Base-by-base conservation (phyloP, 768 basidiomycete genomes). In the Leccinum ochraceum region DNA sequence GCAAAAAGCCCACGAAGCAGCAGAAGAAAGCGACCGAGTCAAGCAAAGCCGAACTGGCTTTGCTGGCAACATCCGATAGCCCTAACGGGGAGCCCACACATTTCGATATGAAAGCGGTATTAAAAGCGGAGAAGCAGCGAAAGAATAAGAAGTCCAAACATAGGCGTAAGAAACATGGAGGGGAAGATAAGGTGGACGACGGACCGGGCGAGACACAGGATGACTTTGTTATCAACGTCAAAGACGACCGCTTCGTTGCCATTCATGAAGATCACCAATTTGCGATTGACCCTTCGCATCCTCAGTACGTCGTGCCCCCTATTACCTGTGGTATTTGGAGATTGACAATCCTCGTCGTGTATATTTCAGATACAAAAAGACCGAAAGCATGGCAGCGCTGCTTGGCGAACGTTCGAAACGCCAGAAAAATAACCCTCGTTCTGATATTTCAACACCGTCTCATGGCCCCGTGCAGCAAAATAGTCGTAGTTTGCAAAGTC, bases 271-370 rank as follows among this genome's bases (percentile, higher is more conserved):
- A 98, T 69, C 87, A 92, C 67, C 84, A 88, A 34, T 98, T 92
- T 65, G 95, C 96, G 0, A 95, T 99, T 65, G 97, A 99, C 74
- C 96, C 97, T 20, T 91, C 86, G 56, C 92, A 98, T 76, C 94
- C 96, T 71, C 92, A 88, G 96, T 97, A 70, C 64, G 94, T 81
- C 17, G 0, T 24, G 32, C 7, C 59, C 42, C 36, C 32, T 51
- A 22, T 20, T 4, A 2, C 10, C 13, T 48, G 20, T 11, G 9
- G 9, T 14, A 24, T 36, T 32, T 52, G 37, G 22, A 14, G 10
- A n/a, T 17, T 37, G 6, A 66, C 24, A 28, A 28, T 34, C 22
- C 24, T 13, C 26, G 52, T 53, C 32, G 14, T 13, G 16, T 59
- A 14, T 55, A 4, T 16, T 49, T 22, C 67, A 98, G 95, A 58